Evolutionary conservation across 2,329 filamentous ascomycete genomes (phyloP).

Genomic region (Fusarium staphyleae): DNA sequence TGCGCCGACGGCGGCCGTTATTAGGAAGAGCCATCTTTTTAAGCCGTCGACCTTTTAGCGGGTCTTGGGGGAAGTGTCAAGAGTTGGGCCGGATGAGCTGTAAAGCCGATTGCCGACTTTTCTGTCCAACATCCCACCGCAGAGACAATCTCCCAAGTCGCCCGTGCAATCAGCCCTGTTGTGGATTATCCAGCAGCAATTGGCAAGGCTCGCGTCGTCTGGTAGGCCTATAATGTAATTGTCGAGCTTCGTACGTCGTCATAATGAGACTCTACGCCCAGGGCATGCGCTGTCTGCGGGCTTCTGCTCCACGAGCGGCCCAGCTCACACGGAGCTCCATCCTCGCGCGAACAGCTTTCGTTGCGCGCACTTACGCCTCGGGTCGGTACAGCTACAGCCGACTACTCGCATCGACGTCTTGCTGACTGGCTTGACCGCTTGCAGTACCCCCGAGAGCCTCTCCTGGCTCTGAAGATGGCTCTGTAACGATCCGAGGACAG

Average conservation of each 20-base stretch:
- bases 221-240: constrained; percentile 30
- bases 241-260: constrained; percentile 16
- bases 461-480: constrained; percentile 31
- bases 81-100: constrained; percentile 27
- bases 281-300: constrained; percentile 41
- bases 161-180: constrained; percentile 1
- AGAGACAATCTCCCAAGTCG: constrained; percentile 10
- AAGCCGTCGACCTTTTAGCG: constrained; percentile 9
- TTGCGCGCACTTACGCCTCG: constrained; percentile 37
- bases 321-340: constrained; percentile 36
- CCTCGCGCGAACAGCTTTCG: constrained; percentile 34
- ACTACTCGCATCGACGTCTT: constrained; percentile 19
- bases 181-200: constrained; percentile 13
- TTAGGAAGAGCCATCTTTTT: constrained; percentile 13
- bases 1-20: constrained; percentile 14
- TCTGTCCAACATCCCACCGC: constrained; percentile 1
- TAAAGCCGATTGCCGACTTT: constrained; percentile 32
- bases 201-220: constrained; percentile 10
- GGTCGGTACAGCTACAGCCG: constrained; percentile 31
- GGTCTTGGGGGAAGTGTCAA: background rate
- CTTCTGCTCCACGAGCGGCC: constrained; percentile 36
- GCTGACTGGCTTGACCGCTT: constrained; percentile 32
- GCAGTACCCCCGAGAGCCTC: constrained; percentile 38
- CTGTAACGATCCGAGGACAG: constrained; percentile 66
- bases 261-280: constrained; percentile 40